Conservation (phyloP, 495 filamentous ascomycete genomes). For the Penicillium dipodomyicola region DNA sequence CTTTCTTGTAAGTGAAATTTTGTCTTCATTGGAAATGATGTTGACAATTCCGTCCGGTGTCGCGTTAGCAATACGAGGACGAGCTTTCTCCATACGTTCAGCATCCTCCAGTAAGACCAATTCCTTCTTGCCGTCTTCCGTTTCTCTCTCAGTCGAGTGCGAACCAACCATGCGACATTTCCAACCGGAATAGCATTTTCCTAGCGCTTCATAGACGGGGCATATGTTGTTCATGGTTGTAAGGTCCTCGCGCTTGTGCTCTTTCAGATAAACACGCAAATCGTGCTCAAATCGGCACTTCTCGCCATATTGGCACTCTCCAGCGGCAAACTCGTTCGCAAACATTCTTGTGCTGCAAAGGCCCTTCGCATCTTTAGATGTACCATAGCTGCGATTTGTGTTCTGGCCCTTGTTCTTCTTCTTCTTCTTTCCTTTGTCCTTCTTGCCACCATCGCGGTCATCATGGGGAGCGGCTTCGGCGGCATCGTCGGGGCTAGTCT, state of each 20-base stretch:
- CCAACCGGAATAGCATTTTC: conserved; percentile 80
- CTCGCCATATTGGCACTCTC: conserved; percentile 68
- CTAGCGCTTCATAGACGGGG: conserved; percentile 72
- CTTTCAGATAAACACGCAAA: conserved; percentile 76
- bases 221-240: conserved; percentile 71
- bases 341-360: conserved; percentile 70
- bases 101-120: conserved; percentile 64
- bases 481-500: conserved; percentile 56
- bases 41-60: conserved; percentile 72
- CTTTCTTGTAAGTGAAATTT: conserved; percentile 67
- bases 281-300: conserved; percentile 79
- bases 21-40: conserved; percentile 60
- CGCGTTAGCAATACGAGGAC: conserved; percentile 30
- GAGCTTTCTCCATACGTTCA: conserved; percentile 43
- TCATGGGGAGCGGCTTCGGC: conserved; percentile 60
- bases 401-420: conserved; percentile 81
- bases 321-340: conserved; percentile 71
- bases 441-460: conserved; percentile 30
- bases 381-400: conserved; percentile 78
- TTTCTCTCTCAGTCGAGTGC: conserved; percentile 73
- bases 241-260: conserved; percentile 78
- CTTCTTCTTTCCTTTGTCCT: conserved; percentile 56
- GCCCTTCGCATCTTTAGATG: conserved; percentile 69
- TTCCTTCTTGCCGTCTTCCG: conserved; percentile 75
- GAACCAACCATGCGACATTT: conserved; percentile 84